phyloP scores from a whole-genome alignment of 176 grass and related monocot species.

The Luzula sylvatica region DNA sequence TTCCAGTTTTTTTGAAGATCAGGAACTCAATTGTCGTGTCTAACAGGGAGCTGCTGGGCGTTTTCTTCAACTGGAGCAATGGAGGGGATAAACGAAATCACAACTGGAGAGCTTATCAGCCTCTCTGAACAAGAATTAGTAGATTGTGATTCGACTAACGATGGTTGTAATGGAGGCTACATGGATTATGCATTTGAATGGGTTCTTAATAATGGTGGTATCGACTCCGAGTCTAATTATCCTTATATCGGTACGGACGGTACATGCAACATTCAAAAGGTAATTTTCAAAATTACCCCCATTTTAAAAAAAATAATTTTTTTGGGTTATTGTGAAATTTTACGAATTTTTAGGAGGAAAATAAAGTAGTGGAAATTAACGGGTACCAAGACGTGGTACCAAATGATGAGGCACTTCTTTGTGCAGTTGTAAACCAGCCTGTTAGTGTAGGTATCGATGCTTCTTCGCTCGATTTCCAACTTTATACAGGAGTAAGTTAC shows the following conservation, averaged over 20 bases:
- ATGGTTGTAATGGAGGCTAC: slow-evolving; percentile 32
- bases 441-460: slow-evolving; percentile 44
- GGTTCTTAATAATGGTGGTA: slow-evolving; percentile 34
- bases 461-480: slow-evolving; percentile 40
- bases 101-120: slow-evolving; percentile 30
- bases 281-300: background rate
- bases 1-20: background rate
- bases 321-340: background rate
- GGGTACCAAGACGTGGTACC: slow-evolving; percentile 34
- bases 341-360: slow-evolving; percentile 28
- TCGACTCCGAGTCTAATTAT: slow-evolving; percentile 32
- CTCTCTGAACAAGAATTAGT: slow-evolving; percentile 57
- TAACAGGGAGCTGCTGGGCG: slow-evolving; percentile 39
- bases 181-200: slow-evolving; percentile 42
- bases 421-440: slow-evolving; percentile 27
- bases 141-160: slow-evolving; percentile 33
- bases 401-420: slow-evolving; percentile 34
- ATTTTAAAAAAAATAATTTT: background rate
- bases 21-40: background rate
- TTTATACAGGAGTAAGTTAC: slow-evolving; percentile 32
- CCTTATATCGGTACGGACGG: slow-evolving; percentile 19
- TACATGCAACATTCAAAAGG: slow-evolving; percentile 29
- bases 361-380: slow-evolving; percentile 31
- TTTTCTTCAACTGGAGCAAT: slow-evolving; percentile 42
- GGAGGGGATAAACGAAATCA: slow-evolving; percentile 49